Conservation (phyloP, 2,329 filamentous ascomycete species). For the Myriosclerotinia duriaeana region DNA sequence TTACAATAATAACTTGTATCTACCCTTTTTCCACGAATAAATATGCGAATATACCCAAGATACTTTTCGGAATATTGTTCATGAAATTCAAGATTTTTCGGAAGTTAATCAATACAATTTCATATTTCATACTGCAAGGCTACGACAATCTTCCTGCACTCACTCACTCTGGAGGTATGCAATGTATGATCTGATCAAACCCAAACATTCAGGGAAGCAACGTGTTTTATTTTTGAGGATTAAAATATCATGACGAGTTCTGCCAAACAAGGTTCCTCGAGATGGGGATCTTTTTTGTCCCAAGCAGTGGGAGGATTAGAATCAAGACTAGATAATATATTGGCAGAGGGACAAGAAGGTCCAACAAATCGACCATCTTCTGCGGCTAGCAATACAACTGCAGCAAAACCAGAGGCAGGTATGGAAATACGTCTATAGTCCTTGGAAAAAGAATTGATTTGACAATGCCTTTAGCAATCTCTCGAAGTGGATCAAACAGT, state of each 20-base stretch:
- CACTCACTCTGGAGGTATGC: neutral
- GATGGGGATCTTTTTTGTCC: conserved; percentile 80
- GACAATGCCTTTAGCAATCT: conserved; percentile 45
- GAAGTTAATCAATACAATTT: neutral
- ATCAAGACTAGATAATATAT: conserved; percentile 85
- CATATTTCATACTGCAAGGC: neutral
- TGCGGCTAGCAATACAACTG: conserved; percentile 44
- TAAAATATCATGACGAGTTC: conserved; percentile 37
- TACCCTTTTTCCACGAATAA: neutral
- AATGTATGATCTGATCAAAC: conserved; percentile 31
- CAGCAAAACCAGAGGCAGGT: conserved; percentile 42
- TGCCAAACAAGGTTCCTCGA: conserved; percentile 50
- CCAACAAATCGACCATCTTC: conserved; percentile 31
- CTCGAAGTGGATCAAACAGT: conserved; percentile 64
- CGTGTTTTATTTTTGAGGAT: neutral
- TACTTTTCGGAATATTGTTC: neutral
- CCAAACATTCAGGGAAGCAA: conserved; percentile 21
- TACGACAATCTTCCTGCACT: neutral
- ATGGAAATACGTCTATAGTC: conserved; percentile 33
- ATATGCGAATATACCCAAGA: conserved; percentile 6
- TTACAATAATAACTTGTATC: neutral
- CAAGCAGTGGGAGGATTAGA: conserved; percentile 93
- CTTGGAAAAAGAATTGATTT: neutral
- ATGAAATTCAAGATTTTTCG: neutral
- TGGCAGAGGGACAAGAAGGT: conserved; percentile 71